Evolutionary conservation across 306 rosid species (phyloP), one percentile per base, ranked within the genome.

Genomic region (Cicer yamashitae): DNA sequence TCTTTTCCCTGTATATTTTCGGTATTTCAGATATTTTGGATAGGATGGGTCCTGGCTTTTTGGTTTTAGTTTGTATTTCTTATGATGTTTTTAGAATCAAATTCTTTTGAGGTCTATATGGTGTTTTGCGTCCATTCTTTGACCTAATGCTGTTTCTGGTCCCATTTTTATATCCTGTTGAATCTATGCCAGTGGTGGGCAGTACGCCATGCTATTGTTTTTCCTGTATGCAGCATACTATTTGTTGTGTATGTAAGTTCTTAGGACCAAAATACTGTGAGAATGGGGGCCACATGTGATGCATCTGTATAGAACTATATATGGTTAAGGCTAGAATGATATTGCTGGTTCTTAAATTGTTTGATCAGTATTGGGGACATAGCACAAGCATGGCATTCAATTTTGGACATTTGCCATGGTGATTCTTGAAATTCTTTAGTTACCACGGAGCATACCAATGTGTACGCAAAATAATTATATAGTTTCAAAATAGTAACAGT

Each of bases 71-170:
- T 20, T 20, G 22, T 20, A 20, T 20, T 20, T 20, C 22, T 20
- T 20, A 20, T 20, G 22, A 51, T 59, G 65, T 6, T 12, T 59
- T 59, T 59, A 59, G 66, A 30, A 30, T 17, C 43, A 59, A 11
- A 11, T 37, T 30, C 11, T 51, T 25, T 14, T 25, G 17, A 11
- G 14, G 17, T 34, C 44, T 3, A 12, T 13, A 59, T 11, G 39
- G 15, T 59, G 44, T 59, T 30, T 30, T 59, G 44, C 66, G 12
- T 30, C 64, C 41, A 58, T 58, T 56, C 66, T 5, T 59, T 59
- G 10, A 6, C 65, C 4, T 4, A 10, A 58, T 30, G 15, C 41
- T 59, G 66, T 30, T 11, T 30, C 66, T 34, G 43, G 66, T 30
- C 8, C 39, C 38, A 50, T 56, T 25, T 14, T 58, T 58, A 11